These are phyloP conservation scores for Nemania sp. DNA, from an alignment of 2,329 filamentous ascomycete genomes.

Conservation along the genomic window DNA sequence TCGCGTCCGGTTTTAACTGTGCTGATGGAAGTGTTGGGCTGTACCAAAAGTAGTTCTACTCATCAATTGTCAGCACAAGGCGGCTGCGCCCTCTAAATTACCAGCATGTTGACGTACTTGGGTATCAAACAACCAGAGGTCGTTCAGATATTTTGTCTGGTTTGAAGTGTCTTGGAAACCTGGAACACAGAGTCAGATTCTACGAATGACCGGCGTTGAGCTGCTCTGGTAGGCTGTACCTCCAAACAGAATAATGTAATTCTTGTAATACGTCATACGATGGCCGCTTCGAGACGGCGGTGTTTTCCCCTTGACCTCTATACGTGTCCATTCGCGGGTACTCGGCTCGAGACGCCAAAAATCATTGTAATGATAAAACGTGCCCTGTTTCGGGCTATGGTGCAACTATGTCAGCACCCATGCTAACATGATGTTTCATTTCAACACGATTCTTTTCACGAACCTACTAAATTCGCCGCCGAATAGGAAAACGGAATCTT, in stretches of 20 bases:
- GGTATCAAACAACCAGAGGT: slow-evolving; percentile 96
- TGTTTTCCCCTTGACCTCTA: slow-evolving; percentile 78
- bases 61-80: slow-evolving; percentile 20
- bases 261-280: slow-evolving; percentile 95
- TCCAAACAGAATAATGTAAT: slow-evolving; percentile 93
- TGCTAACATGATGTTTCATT: neutral
- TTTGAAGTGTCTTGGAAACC: slow-evolving; percentile 95
- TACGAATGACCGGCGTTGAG: neutral
- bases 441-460: slow-evolving; percentile 19
- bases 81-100: neutral
- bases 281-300: slow-evolving; percentile 89
- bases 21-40: slow-evolving; percentile 75
- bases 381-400: slow-evolving; percentile 58
- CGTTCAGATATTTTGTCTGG: slow-evolving; percentile 89
- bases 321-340: slow-evolving; percentile 84
- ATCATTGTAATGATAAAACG: slow-evolving; percentile 99
- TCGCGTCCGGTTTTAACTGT: slow-evolving; percentile 83
- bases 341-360: slow-evolving; percentile 92
- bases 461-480: slow-evolving; percentile 90
- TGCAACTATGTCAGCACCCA: slow-evolving; percentile 16
- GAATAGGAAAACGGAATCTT: slow-evolving; percentile 85
- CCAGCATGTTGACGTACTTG: slow-evolving; percentile 32
- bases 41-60: slow-evolving; percentile 79
- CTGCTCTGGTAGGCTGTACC: slow-evolving; percentile 44
- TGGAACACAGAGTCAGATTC: slow-evolving; percentile 27